Base-by-base conservation (phyloP, 345 rosid species). In the Barbarea vulgaris region DNA sequence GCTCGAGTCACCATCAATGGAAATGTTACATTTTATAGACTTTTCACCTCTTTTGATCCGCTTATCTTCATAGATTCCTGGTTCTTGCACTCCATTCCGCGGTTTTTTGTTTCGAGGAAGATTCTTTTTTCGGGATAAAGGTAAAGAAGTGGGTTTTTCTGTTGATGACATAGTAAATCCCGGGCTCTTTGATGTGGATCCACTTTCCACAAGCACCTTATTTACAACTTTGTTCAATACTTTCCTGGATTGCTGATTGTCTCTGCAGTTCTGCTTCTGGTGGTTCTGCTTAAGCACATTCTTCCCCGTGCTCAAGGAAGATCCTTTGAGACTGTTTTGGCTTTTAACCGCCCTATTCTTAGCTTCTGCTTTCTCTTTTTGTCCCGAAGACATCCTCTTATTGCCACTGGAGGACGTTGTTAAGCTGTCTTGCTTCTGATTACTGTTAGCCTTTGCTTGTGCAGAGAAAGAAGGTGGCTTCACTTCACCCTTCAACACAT, bases 391-490 rank as follows among this genome's bases (percentile, higher is more conserved):
- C 1, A 21, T 28, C 55, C 76, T 70, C 19, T 64, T 77, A 55
- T 57, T 77, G 47, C 76, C 72, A 57, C 76, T 76, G 18, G 80
- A 69, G 18, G 70, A 76, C 7, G 59, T 62, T 44, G 59, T 56
- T 83, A 85, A 54, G 69, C 86, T 85, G 75, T 84, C 96, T 80
- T 93, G 81, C 85, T 83, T 88, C 83, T 89, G 97, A 48, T 63
- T 44, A 64, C 85, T 90, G 65, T 87, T 92, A 44, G 84, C 82
- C 76, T 95, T 95, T 51, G 96, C 88, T 89, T 95, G 99, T 48
- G 89, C 83, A 74, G 98, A 94, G 76, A 95, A 94, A 33, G 98
- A 89, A 69, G 89, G 77, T 3, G 93, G 88, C 79, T 86, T 92
- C 42, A 82, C 91, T 73, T 83, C 89, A 19, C 76, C 81, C 80